phyloP scores from a whole-genome alignment of 257 asterid species.

The Solanum sejunctum region DNA sequence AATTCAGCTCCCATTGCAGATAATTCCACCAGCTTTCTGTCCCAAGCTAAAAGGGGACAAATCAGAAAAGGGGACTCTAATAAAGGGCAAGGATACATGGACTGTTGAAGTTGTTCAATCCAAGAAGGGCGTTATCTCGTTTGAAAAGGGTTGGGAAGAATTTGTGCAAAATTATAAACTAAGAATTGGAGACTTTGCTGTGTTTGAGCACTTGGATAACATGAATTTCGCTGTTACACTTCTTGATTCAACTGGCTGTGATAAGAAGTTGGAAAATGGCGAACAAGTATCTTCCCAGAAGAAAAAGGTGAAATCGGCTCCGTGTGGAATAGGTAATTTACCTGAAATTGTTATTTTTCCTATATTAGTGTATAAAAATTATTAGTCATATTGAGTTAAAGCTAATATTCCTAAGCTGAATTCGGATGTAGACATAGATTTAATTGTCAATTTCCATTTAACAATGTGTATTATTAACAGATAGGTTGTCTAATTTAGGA shows the following conservation, averaged over 20 bases:
- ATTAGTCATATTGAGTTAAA: not conserved
- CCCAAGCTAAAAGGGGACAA: not conserved
- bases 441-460: not conserved
- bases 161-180: conserved; percentile 12
- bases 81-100: conserved; percentile 7
- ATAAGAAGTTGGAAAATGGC: not conserved
- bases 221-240: conserved; percentile 4
- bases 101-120: not conserved
- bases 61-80: not conserved
- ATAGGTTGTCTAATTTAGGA: not conserved
- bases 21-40: conserved; percentile 2
- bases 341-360: not conserved
- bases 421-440: not conserved
- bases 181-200: conserved; percentile 6
- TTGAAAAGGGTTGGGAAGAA: conserved; percentile 8
- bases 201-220: conserved; percentile 5
- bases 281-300: not conserved
- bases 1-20: not conserved
- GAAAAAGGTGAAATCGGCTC: not conserved
- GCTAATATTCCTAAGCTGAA: not conserved
- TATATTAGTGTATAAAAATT: not conserved
- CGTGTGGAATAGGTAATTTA: not conserved
- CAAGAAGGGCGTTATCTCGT: not conserved
- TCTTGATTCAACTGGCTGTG: conserved; percentile 10
- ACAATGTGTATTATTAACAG: not conserved